These are phyloP conservation scores for Fusarium succisae DNA, from an alignment of 2,329 filamentous ascomycete genomes.

Conservation along the genomic window DNA sequence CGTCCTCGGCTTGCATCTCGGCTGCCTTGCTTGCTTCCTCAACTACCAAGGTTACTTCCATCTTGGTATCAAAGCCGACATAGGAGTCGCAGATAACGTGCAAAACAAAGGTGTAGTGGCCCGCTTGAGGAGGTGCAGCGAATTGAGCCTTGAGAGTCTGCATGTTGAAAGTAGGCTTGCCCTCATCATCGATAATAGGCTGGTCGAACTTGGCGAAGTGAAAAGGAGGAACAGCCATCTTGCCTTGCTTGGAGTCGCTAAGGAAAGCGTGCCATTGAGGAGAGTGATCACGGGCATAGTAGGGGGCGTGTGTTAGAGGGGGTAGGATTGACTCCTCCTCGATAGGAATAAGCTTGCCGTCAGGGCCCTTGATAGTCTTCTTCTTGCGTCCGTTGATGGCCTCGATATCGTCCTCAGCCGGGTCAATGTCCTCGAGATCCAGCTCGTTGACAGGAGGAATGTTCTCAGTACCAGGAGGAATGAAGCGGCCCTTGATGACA, in stretches of 20 bases:
- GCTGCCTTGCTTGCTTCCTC: slow-evolving; percentile 89
- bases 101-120: slow-evolving; percentile 94
- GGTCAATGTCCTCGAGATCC: slow-evolving; percentile 90
- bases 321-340: slow-evolving; percentile 75
- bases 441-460: slow-evolving; percentile 78
- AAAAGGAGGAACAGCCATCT: slow-evolving; percentile 96
- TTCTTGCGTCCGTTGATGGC: slow-evolving; percentile 83
- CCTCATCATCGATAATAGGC: slow-evolving; percentile 81
- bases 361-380: slow-evolving; percentile 69
- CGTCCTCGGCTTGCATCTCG: slow-evolving; percentile 84
- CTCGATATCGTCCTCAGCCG: slow-evolving; percentile 90
- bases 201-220: slow-evolving; percentile 94
- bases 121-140: slow-evolving; percentile 89
- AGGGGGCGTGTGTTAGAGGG: slow-evolving; percentile 89
- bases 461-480: slow-evolving; percentile 82
- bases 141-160: slow-evolving; percentile 98
- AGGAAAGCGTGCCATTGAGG: slow-evolving; percentile 96
- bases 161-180: slow-evolving; percentile 91
- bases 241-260: slow-evolving; percentile 91
- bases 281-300: slow-evolving; percentile 87
- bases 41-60: slow-evolving; percentile 88
- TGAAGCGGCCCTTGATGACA: slow-evolving; percentile 92
- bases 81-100: slow-evolving; percentile 95
- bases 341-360: slow-evolving; percentile 65
- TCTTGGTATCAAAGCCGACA: slow-evolving; percentile 90